Percentiles rank a stretch among this genome's conserved stretches.
Evolutionary conservation across 352 stramenopile species (phyloP).

Genomic region (Pythium rhizo-oryzae): DNA sequence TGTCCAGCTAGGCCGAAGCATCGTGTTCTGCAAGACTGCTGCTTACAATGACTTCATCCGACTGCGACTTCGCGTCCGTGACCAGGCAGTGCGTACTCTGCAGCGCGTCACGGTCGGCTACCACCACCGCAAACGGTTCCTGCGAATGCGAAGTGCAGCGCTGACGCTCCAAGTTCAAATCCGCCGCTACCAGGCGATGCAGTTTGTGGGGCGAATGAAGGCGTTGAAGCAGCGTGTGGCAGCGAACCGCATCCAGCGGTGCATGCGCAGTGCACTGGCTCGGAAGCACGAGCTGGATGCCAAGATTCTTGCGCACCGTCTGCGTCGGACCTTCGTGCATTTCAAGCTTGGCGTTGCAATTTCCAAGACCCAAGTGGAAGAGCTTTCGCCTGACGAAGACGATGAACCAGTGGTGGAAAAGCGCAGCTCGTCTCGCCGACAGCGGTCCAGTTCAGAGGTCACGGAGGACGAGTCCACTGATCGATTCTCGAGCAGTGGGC

Average conservation of each 20-base stretch:
- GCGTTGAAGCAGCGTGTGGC: constrained; percentile 24
- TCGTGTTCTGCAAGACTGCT: constrained; percentile 44
- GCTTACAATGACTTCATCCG: constrained; percentile 40
- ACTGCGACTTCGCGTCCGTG: constrained; percentile 28
- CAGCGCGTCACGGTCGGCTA: constrained; percentile 28
- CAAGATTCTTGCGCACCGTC: constrained; percentile 19
- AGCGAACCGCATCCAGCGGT: constrained; percentile 28
- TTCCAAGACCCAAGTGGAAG: constrained; percentile 14
- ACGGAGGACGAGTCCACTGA: constrained; percentile 34
- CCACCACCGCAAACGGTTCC: constrained; percentile 21
- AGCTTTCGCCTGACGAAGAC: constrained; percentile 10
- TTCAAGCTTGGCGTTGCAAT: constrained; percentile 25
- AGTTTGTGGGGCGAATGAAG: constrained; percentile 24
- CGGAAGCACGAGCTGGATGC: constrained; percentile 24
- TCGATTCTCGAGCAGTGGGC: constrained; percentile 4
- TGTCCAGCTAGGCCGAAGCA: constrained; percentile 38
- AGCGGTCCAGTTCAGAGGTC: constrained; percentile 17
- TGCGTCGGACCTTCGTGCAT: constrained; percentile 20
- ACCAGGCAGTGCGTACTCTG: constrained; percentile 26
- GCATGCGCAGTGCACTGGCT: constrained; percentile 21
- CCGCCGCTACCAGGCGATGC: constrained; percentile 27
- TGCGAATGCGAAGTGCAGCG: constrained; percentile 19
- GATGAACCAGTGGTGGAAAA: constrained; percentile 9
- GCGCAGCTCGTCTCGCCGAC: constrained; percentile 1
- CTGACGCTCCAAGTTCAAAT: constrained; percentile 26